Evolutionary conservation across 768 basidiomycete species (phyloP).

Genomic region (Hericium erinaceus): DNA sequence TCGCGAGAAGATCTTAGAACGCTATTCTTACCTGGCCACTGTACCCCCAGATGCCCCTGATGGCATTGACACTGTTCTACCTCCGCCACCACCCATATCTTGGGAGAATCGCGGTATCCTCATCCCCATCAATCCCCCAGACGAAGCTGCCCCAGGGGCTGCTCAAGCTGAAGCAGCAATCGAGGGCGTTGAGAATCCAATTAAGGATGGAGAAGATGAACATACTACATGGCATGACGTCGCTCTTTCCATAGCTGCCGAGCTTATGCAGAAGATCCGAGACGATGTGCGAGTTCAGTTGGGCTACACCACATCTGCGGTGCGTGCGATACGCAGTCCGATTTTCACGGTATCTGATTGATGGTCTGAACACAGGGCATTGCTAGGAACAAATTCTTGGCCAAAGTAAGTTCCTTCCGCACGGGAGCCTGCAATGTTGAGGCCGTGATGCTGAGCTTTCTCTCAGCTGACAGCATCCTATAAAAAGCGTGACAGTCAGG

Average conservation of each 20-base stretch:
- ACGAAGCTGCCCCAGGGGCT: slow-evolving; percentile 4
- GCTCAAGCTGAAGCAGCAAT: background rate
- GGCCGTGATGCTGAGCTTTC: background rate
- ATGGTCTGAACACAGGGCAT: slow-evolving; percentile 49
- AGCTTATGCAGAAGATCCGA: slow-evolving; percentile 71
- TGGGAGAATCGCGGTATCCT: slow-evolving; percentile 58
- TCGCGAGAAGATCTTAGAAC: slow-evolving; percentile 61
- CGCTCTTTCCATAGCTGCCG: slow-evolving; percentile 81
- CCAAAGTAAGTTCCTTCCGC: slow-evolving; percentile 51
- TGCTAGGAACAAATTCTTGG: slow-evolving; percentile 87
- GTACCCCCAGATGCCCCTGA: slow-evolving; percentile 60
- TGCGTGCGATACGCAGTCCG: slow-evolving; percentile 27
- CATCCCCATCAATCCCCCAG: slow-evolving; percentile 41
- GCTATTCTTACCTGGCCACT: slow-evolving; percentile 67
- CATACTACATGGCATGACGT: slow-evolving; percentile 83
- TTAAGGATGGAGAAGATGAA: slow-evolving; percentile 20
- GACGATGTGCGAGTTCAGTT: slow-evolving; percentile 57
- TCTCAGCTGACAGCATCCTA: slow-evolving; percentile 79
- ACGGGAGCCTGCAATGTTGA: too few species aligned
- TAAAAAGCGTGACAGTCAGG: slow-evolving; percentile 86
- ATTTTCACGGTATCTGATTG: background rate
- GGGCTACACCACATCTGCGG: slow-evolving; percentile 92
- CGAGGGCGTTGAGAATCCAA: background rate
- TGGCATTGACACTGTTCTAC: slow-evolving; percentile 65
- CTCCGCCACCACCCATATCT: slow-evolving; percentile 49